Conservation (phyloP, 805 yeast species). For the Metschnikowia continentalis region DNA sequence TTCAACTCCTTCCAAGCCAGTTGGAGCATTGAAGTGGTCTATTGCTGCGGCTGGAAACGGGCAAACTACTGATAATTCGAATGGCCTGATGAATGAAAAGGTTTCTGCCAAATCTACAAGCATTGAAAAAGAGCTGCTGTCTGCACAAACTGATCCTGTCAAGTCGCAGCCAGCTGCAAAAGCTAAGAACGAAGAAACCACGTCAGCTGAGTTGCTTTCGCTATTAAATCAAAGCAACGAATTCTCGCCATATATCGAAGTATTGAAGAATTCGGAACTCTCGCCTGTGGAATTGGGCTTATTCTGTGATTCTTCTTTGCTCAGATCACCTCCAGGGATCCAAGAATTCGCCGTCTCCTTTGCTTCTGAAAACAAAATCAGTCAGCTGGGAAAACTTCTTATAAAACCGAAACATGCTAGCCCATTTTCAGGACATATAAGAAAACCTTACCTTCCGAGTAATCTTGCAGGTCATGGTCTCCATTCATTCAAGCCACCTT, state of each 20-base stretch:
- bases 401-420: slow-evolving; percentile 17
- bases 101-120: background rate
- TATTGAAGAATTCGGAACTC: slow-evolving; percentile 28
- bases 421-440: slow-evolving; percentile 26
- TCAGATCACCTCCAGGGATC: slow-evolving; percentile 39
- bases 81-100: slow-evolving; percentile 2
- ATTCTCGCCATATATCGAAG: slow-evolving; percentile 21
- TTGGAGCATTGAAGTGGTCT: slow-evolving; percentile 54
- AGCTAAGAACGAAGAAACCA: slow-evolving; percentile 12
- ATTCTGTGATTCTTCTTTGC: slow-evolving; percentile 32
- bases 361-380: slow-evolving; percentile 29
- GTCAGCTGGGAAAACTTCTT: slow-evolving; percentile 23
- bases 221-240: slow-evolving; percentile 20
- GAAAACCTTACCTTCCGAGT: slow-evolving; percentile 34
- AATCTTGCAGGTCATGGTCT: slow-evolving; percentile 11
- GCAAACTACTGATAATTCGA: slow-evolving; percentile 4
- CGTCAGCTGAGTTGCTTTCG: slow-evolving; percentile 17
- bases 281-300: slow-evolving; percentile 29
- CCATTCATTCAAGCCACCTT: slow-evolving; percentile 27
- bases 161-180: background rate
- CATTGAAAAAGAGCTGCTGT: background rate
- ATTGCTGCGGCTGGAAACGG: slow-evolving; percentile 45
- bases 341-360: slow-evolving; percentile 40
- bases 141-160: background rate
- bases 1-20: slow-evolving; percentile 48